phyloP scores from a whole-genome alignment of 1,284 basidiomycete genomes.

The Retiboletus flavoniger region DNA sequence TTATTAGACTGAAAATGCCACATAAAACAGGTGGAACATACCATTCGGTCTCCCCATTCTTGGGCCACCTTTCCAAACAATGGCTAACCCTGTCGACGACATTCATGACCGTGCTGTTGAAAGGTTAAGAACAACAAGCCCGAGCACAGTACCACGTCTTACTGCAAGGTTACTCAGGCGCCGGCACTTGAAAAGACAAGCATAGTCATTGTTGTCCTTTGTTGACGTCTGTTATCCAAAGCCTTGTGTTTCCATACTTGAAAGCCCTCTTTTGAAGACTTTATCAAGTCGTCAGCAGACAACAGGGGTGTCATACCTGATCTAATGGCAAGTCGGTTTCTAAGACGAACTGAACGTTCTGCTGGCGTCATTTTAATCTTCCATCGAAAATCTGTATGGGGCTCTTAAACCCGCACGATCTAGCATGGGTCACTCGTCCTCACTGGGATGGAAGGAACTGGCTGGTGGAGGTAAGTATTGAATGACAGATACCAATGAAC shows the following conservation, averaged over 20 bases:
- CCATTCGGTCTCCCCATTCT: slow-evolving; percentile 63
- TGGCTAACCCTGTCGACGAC: slow-evolving; percentile 47
- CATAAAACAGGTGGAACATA: slow-evolving; percentile 32
- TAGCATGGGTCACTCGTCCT: background rate
- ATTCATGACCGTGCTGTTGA: slow-evolving; percentile 44
- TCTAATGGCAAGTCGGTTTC: background rate
- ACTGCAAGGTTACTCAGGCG: slow-evolving; percentile 16
- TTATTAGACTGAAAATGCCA: slow-evolving; percentile 14
- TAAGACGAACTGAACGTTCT: background rate
- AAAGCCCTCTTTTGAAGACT: background rate
- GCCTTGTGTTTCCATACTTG: slow-evolving; percentile 25
- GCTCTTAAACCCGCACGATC: background rate
- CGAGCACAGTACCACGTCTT: slow-evolving; percentile 17
- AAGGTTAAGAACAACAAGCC: slow-evolving; percentile 14
- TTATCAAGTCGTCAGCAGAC: background rate
- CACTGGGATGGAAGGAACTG: background rate
- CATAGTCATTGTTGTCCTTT: slow-evolving; percentile 30
- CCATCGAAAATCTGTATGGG: background rate
- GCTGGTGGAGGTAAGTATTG: background rate
- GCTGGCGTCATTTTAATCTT: background rate
- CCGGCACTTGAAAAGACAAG: slow-evolving; percentile 22
- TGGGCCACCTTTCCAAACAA: slow-evolving; percentile 53
- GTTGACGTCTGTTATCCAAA: slow-evolving; percentile 29
- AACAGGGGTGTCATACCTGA: background rate
- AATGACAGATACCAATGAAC: no score